Conservation (phyloP, 2,329 filamentous ascomycete species). For the Colletotrichum somersetense region DNA sequence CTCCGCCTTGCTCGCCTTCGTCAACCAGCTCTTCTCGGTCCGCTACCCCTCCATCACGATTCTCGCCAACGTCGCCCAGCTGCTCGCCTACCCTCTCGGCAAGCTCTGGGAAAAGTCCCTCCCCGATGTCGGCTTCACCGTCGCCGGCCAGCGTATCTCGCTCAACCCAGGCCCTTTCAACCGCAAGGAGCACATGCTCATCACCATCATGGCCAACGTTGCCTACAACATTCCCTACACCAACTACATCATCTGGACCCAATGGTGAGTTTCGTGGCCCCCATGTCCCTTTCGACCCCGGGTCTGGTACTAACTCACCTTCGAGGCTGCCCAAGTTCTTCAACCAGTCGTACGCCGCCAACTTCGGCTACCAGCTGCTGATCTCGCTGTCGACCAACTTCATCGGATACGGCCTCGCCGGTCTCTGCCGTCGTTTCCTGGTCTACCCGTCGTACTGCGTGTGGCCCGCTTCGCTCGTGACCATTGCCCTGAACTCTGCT, state of each 20-base stretch:
- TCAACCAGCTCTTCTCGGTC: slow-evolving; percentile 55
- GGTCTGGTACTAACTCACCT: background rate
- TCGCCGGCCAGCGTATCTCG: slow-evolving; percentile 51
- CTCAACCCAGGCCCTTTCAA: slow-evolving; percentile 64
- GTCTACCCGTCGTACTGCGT: slow-evolving; percentile 61
- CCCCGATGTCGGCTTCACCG: slow-evolving; percentile 50
- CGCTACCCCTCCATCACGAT: slow-evolving; percentile 54
- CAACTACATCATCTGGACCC: slow-evolving; percentile 58
- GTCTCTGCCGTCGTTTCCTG: slow-evolving; percentile 55
- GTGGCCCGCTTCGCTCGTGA: slow-evolving; percentile 61
- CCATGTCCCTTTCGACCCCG: background rate
- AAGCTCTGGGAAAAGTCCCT: slow-evolving; percentile 51
- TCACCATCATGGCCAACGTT: slow-evolving; percentile 68
- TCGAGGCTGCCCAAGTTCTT: slow-evolving; percentile 54
- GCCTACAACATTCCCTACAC: slow-evolving; percentile 58
- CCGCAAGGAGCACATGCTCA: slow-evolving; percentile 66
- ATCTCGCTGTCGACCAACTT: slow-evolving; percentile 61
- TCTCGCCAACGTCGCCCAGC: slow-evolving; percentile 53
- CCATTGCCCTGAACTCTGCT: slow-evolving; percentile 57
- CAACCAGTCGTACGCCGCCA: slow-evolving; percentile 57
- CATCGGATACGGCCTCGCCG: slow-evolving; percentile 63
- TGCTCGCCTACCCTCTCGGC: slow-evolving; percentile 54
- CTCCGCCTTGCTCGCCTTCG: slow-evolving; percentile 48
- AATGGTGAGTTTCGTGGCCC: slow-evolving; percentile 43
- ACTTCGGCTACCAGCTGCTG: slow-evolving; percentile 59